Evolutionary conservation across 192 early-diverging fungal species (phyloP).

Genomic region (Podila epicladia): DNA sequence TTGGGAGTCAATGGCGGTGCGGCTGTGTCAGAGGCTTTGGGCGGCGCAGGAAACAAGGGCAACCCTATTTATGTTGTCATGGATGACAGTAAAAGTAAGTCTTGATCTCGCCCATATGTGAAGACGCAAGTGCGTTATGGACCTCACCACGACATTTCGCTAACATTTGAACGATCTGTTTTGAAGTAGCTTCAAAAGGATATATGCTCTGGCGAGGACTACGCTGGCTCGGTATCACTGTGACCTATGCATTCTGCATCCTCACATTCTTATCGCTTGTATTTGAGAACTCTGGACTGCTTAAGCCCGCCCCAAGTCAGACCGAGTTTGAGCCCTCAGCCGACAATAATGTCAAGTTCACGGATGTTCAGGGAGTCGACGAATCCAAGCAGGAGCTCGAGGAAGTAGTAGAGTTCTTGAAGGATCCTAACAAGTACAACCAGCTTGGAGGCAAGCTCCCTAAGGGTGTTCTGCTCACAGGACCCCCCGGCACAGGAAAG

Average conservation of each 20-base stretch:
- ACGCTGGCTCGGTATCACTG: slow-evolving; percentile 68
- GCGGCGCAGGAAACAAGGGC: slow-evolving; percentile 59
- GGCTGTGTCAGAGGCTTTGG: slow-evolving; percentile 27
- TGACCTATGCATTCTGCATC: slow-evolving; percentile 76
- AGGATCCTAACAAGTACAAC: slow-evolving; percentile 90
- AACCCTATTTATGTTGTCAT: slow-evolving; percentile 72
- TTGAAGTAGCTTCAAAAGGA: slow-evolving; percentile 50
- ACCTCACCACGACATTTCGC: not conserved
- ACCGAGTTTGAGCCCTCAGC: slow-evolving; percentile 68
- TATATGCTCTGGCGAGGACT: slow-evolving; percentile 68
- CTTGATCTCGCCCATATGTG: not conserved
- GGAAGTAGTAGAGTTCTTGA: slow-evolving; percentile 96
- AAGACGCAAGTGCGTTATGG: not conserved
- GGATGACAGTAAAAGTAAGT: slow-evolving; percentile 60
- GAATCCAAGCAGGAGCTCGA: slow-evolving; percentile 98
- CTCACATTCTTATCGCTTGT: slow-evolving; percentile 73
- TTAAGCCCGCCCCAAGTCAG: slow-evolving; percentile 68
- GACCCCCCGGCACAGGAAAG: slow-evolving; percentile 98
- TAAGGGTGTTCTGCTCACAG: slow-evolving; percentile 89
- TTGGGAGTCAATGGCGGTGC: slow-evolving; percentile 35
- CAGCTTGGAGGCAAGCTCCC: slow-evolving; percentile 95
- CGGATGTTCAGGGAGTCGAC: slow-evolving; percentile 97
- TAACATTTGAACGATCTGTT: not conserved
- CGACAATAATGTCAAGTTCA: slow-evolving; percentile 80
- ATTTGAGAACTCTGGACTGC: slow-evolving; percentile 75